Evolutionary conservation across 2,329 filamentous ascomycete species (phyloP).

Genomic region (Colletotrichum spinosum): DNA sequence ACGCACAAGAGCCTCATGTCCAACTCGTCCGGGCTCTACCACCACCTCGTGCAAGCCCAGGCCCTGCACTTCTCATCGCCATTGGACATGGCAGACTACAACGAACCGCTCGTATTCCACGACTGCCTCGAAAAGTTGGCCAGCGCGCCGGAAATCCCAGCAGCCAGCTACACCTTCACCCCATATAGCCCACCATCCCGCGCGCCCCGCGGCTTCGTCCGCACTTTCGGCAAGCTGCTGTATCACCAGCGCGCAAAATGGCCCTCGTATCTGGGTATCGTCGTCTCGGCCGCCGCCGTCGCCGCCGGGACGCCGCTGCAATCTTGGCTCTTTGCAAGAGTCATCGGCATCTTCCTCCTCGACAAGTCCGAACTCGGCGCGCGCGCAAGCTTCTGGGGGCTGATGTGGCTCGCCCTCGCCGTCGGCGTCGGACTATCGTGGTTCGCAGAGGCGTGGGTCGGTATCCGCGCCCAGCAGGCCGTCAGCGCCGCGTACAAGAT

Average conservation of each 20-base stretch:
- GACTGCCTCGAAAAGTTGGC: background rate
- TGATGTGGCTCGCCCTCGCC: constrained; percentile 47
- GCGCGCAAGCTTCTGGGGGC: constrained; percentile 43
- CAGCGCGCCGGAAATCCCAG: constrained; percentile 5
- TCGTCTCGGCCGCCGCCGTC: constrained; percentile 42
- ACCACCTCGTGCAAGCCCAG: constrained; percentile 42
- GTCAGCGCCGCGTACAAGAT: constrained; percentile 37
- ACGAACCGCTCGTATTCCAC: constrained; percentile 1
- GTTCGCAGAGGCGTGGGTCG: constrained; percentile 42
- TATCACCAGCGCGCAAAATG: constrained; percentile 40
- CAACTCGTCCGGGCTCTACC: constrained; percentile 39
- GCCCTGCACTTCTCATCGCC: constrained; percentile 20
- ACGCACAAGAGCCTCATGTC: constrained; percentile 39
- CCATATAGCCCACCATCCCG: background rate
- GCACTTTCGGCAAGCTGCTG: constrained; percentile 39
- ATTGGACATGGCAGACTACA: background rate
- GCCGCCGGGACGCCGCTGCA: constrained; percentile 44
- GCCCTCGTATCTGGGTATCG: constrained; percentile 41
- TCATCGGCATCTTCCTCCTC: constrained; percentile 42
- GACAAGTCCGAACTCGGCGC: constrained; percentile 33
- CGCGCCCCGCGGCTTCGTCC: constrained; percentile 24
- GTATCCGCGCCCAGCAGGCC: constrained; percentile 26
- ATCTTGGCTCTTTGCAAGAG: constrained; percentile 46
- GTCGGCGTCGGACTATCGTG: constrained; percentile 44
- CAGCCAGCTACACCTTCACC: background rate